Conservation (phyloP, 164 flowering plant species). For the Chloranthus sessilifolius region DNA sequence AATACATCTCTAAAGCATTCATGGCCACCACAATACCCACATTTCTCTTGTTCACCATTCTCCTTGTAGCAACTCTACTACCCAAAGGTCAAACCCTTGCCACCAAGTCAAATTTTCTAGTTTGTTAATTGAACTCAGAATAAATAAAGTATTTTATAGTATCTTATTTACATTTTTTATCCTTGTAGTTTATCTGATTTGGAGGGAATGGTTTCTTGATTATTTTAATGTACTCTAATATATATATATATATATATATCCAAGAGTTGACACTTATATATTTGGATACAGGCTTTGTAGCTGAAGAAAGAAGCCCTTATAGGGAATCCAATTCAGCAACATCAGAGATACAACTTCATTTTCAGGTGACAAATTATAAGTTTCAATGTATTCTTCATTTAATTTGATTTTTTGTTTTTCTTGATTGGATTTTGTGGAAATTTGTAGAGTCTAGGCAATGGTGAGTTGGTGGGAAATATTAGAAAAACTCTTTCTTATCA, state of each 20-base stretch:
- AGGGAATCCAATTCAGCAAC: slow-evolving; percentile 4
- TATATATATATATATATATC: too few relatives aligned
- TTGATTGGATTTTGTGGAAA: not conserved
- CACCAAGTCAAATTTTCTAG: too few relatives aligned
- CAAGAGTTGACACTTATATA: too few relatives aligned
- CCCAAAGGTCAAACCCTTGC: slow-evolving; percentile 24
- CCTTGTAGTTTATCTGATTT: too few relatives aligned
- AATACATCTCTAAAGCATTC: not conserved
- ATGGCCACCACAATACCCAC: slow-evolving; percentile 15
- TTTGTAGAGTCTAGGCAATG: not conserved
- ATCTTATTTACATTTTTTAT: not conserved
- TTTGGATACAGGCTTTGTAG: slow-evolving; percentile 24
- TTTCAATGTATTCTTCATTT: not conserved
- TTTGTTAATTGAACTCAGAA: too few relatives aligned
- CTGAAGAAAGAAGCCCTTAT: slow-evolving; percentile 6
- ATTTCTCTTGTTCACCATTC: slow-evolving; percentile 19
- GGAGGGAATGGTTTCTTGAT: too few relatives aligned
- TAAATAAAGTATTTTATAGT: too few relatives aligned
- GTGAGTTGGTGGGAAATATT: not conserved
- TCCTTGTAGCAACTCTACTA: slow-evolving; percentile 10
- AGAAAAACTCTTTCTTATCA: slow-evolving; percentile 17
- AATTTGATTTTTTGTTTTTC: not conserved
- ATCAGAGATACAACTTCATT: not conserved
- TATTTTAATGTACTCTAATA: too few relatives aligned
- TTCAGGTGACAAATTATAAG: slow-evolving; percentile 27